Evolutionary conservation across 805 yeast genomes (phyloP), one percentile per base, ranked within the genome.

Genomic region (Zygosaccharomyces rouxii): DNA sequence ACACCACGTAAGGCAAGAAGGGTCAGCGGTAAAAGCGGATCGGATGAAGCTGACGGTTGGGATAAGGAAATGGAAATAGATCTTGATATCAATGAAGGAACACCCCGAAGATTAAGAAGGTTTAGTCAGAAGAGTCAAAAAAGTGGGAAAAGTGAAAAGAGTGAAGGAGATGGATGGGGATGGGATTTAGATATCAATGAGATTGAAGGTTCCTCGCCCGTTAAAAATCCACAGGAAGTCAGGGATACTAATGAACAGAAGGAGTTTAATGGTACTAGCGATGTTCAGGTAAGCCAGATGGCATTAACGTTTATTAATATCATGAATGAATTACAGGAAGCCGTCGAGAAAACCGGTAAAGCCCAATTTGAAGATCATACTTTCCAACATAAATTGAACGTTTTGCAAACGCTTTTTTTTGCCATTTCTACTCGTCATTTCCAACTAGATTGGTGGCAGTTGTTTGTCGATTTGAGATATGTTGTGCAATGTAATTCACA

Each of bases 401-500:
- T 65, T 5, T 45, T 66, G 25, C 67, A 63, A 40, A 62, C 69
- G 1, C 37, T 60, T 3, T 58, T 59, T 31, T 53, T 63, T 48
- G 64, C 64, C 1, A 51, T 62, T 33, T 41, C 56, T 10, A 50
- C 47, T 10, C 41, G 52, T 9, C 52, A 56, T 28, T 58, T 42
- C 30, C 19, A 44, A 11, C 49, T 49, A 4, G 54, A 64, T 13
- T 65, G 69, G 69, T 55, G 56, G 49, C 66, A 61, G 39, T 49
- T 64, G 9, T 59, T 52, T 42, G 53, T 55, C 26, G 67, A 66
- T 48, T 46, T 60, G 47, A 52, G 51, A 38, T 51, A 57, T 16
- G 41, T 60, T 2, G 38, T 30, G 5, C 11, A 45, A 9, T 13
- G 18, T 7, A 43, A 51, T 22, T 23, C 42, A 5, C 40, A 48